Evolutionary conservation across 2,329 filamentous ascomycete species (phyloP).

Genomic region (Beauveria bassiana): DNA sequence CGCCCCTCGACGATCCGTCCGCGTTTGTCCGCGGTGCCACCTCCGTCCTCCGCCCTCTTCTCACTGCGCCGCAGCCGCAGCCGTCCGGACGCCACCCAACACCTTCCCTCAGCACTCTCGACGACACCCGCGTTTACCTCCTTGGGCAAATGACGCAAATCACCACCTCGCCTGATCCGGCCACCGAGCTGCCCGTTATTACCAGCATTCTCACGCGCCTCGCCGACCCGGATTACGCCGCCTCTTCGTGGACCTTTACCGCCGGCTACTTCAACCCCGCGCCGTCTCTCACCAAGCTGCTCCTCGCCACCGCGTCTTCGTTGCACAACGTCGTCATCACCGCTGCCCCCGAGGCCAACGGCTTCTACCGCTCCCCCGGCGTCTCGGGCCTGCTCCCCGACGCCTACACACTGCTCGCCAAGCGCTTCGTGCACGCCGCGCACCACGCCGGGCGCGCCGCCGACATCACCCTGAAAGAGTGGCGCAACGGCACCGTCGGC

Average conservation of each 20-base stretch:
- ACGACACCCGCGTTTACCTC: slow-evolving; percentile 73
- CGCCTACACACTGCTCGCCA: slow-evolving; percentile 83
- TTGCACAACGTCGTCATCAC: slow-evolving; percentile 76
- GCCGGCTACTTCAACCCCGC: slow-evolving; percentile 98
- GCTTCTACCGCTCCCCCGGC: slow-evolving; percentile 83
- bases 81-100: neutral
- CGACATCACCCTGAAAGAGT: slow-evolving; percentile 73
- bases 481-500: slow-evolving; percentile 74
- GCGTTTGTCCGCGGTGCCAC: slow-evolving; percentile 65
- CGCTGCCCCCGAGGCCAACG: slow-evolving; percentile 87
- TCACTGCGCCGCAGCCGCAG: slow-evolving; percentile 30
- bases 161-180: slow-evolving; percentile 68
- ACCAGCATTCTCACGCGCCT: slow-evolving; percentile 66
- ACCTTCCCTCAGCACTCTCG: slow-evolving; percentile 14
- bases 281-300: slow-evolving; percentile 68
- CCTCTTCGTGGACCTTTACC: slow-evolving; percentile 88
- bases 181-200: slow-evolving; percentile 81
- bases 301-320: slow-evolving; percentile 67
- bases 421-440: slow-evolving; percentile 64
- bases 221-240: slow-evolving; percentile 52
- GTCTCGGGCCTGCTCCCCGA: slow-evolving; percentile 85
- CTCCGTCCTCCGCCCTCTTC: slow-evolving; percentile 55
- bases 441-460: slow-evolving; percentile 38
- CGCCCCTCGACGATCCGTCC: slow-evolving; percentile 62
- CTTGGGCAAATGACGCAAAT: slow-evolving; percentile 83